Percentiles rank a stretch among this genome's conserved stretches.
Conservation (phyloP, 2,329 filamentous ascomycete genomes). For the Moelleriella libera region DNA sequence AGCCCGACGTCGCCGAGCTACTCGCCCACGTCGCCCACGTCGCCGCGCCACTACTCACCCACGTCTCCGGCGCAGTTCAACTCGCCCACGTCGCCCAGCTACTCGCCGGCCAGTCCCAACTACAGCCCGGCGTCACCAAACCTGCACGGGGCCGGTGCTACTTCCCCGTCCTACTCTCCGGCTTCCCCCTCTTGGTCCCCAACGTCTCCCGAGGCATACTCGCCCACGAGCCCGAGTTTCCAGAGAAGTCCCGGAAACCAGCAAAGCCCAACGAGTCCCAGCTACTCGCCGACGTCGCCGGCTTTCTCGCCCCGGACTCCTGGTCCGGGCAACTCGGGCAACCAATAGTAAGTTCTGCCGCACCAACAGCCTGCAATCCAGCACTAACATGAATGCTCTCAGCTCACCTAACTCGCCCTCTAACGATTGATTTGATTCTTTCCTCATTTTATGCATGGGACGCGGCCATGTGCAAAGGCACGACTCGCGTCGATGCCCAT, state of each 20-base stretch:
- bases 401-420: too few relatives aligned
- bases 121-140: conserved; percentile 58
- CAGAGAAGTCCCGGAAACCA: conserved; percentile 37
- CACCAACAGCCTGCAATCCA: too few relatives aligned
- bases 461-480: too few relatives aligned
- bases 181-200: conserved; percentile 69
- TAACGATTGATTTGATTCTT: too few relatives aligned
- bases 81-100: conserved; percentile 61
- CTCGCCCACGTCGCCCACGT: conserved; percentile 46
- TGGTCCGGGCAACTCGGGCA: conserved; percentile 26
- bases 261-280: conserved; percentile 52
- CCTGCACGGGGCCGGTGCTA: conserved; percentile 26
- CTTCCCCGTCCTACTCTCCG: conserved; percentile 51
- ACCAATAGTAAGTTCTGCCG: conserved; percentile 22
- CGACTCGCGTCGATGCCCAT: too few relatives aligned
- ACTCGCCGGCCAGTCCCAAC: conserved; percentile 56
- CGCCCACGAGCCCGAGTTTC: conserved; percentile 49
- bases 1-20: conserved; percentile 53
- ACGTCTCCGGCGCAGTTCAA: conserved; percentile 64
- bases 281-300: conserved; percentile 52
- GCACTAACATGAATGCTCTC: too few relatives aligned
- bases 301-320: conserved; percentile 31
- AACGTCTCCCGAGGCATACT: conserved; percentile 52
- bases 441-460: too few relatives aligned
- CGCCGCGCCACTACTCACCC: conserved; percentile 43